Evolutionary conservation across 1,284 basidiomycete species (phyloP).

Genomic region (Sanghuangporus weigelae): DNA sequence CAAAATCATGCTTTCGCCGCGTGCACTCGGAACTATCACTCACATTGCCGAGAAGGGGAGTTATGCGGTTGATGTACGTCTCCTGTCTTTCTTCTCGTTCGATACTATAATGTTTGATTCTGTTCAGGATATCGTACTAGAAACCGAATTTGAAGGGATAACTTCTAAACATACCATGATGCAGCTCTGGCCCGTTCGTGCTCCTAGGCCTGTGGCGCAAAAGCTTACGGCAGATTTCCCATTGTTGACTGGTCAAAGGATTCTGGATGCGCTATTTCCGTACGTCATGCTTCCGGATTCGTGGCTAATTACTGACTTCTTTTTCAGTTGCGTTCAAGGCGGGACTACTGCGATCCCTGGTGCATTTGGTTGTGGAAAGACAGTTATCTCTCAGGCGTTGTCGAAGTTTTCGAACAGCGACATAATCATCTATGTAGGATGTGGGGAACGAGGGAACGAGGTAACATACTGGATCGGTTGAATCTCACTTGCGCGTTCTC

Average conservation of each 20-base stretch:
- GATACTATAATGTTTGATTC: constrained; percentile 9
- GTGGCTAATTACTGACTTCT: constrained; percentile 4
- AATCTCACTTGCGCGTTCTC: neutral
- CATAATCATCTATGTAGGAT: constrained; percentile 99
- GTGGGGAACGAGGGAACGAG: constrained; percentile 91
- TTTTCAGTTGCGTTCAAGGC: constrained; percentile 87
- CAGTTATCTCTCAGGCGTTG: constrained; percentile 94
- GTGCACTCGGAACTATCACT: constrained; percentile 93
- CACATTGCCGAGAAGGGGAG: constrained; percentile 92
- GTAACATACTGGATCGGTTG: constrained; percentile 31
- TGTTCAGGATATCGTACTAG: constrained; percentile 84
- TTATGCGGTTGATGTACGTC: constrained; percentile 79
- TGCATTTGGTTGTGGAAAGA: constrained; percentile 98
- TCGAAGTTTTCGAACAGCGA: constrained; percentile 99
- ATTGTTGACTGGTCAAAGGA: constrained; percentile 93
- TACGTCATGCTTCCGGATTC: constrained; percentile 33
- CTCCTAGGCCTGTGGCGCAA: constrained; percentile 91
- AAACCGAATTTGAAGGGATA: constrained; percentile 98
- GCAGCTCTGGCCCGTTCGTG: constrained; percentile 99
- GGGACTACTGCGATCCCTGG: constrained; percentile 99
- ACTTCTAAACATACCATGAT: constrained; percentile 92
- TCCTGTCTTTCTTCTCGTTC: neutral
- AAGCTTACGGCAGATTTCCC: constrained; percentile 94
- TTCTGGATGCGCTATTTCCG: constrained; percentile 97
- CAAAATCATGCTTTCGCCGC: constrained; percentile 94